Evolutionary conservation across 1,284 basidiomycete genomes (phyloP), one percentile per base, ranked within the genome.

Genomic region (Abortiporus biennis): DNA sequence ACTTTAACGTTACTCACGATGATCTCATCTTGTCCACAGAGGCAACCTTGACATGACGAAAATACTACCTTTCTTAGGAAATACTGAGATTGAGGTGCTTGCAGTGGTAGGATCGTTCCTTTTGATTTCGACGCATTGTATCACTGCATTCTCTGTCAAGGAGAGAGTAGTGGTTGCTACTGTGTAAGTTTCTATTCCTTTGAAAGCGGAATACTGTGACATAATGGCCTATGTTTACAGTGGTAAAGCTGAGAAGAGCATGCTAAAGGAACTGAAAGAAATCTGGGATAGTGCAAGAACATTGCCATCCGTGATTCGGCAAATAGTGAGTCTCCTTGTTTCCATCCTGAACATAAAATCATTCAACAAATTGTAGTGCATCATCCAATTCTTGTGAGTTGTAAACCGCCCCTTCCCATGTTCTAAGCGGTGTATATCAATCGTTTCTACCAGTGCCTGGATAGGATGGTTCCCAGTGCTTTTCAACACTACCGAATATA

Each of bases 381-480:
- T 81, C 22, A 79, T 89, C 27, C 92, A 95, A 63, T 91, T 94
- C 66, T 94, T 93, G 89, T 92, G 58, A 51, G 84, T 68, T n/a
- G 8, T 44, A 39, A 3, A n/a, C 2, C 40, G 51, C 27, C 12
- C 25, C 17, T 43, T 25, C 34, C 25, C 27, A n/a, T 38, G 2
- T 27, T 25, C 31, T 40, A n/a, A n/a, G n/a, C n/a, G n/a, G n/a
- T n/a, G 38, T 11, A 36, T 11, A n/a, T 39, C 50, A 20, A 56
- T 36, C 27, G 3, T 37, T n/a, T 45, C 15, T 23, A n/a, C n/a
- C 48, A 89, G 86, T 48, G 74, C 83, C 3, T 90, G 79, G 76
- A 69, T 91, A 44, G 86, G 78, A 2, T 94, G 92, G 92, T 94
- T 92, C 54, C 92, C 92, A 0, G 68, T 92, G 21, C 68, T 94